phyloP scores from a whole-genome alignment of 1,284 basidiomycete species.

The Tremellales sp. region DNA sequence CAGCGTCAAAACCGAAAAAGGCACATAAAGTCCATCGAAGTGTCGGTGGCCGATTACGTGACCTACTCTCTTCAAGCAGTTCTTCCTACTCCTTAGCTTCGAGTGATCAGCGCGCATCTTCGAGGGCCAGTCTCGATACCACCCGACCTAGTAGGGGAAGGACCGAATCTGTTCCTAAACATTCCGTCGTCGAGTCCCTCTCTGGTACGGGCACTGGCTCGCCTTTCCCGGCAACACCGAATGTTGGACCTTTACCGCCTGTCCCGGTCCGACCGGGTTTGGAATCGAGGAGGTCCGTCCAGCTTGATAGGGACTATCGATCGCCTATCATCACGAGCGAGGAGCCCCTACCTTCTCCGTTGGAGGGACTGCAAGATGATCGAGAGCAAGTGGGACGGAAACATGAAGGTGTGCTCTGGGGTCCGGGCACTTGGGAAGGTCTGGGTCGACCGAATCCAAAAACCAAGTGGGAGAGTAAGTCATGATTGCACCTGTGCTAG shows the following conservation, averaged over 20 bases:
- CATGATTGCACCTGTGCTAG: neutral
- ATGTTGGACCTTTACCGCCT: neutral
- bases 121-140: slow-evolving; percentile 10
- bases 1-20: slow-evolving; percentile 20
- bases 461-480: slow-evolving; percentile 48
- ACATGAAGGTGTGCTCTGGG: slow-evolving; percentile 48
- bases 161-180: neutral
- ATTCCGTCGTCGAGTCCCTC: neutral
- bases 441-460: slow-evolving; percentile 29
- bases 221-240: too few relatives aligned
- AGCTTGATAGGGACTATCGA: neutral
- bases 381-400: slow-evolving; percentile 44
- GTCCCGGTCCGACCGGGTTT: neutral
- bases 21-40: slow-evolving; percentile 37
- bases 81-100: slow-evolving; percentile 16
- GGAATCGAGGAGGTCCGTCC: too few relatives aligned
- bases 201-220: too few relatives aligned
- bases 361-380: slow-evolving; percentile 3
- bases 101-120: slow-evolving; percentile 3
- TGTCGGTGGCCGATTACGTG: slow-evolving; percentile 36
- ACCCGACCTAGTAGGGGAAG: neutral
- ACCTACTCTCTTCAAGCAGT: slow-evolving; percentile 30
- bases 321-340: neutral
- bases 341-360: too few relatives aligned
- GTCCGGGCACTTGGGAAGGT: slow-evolving; percentile 45